Evolutionary conservation across 2,329 filamentous ascomycete genomes (phyloP), one percentile per base, ranked within the genome.

Genomic region (Zymoseptoria tritici): DNA sequence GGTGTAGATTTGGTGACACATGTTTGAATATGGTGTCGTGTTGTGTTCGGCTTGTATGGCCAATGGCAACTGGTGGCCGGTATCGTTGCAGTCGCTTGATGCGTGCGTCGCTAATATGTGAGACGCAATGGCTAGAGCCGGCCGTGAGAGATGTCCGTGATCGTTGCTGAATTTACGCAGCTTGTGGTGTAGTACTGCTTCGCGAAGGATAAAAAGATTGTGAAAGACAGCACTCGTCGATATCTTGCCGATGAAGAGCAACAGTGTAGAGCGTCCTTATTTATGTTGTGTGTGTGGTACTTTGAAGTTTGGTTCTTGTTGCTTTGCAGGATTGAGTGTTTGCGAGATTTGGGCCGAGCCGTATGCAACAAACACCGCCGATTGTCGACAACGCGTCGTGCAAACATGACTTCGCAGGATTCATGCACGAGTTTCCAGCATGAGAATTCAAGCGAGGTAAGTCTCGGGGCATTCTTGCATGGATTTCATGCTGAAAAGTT

Each of bases 1-100:
- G 11, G 70, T 72, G 64, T 72, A 71, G 54, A 67, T 65, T 66
- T 71, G 70, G 64, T 67, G 70, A 59, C 70, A 72, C 70, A 72
- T 71, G 36, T 61, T 46, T 53, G 16, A 16, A 49, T 46, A n/a
- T 46, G 36, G 36, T 7, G 36, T 46, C 16, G 13, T 16, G 36
- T 13, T 46, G 13, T 46, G 5, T n/a, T 46, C 11, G 5, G 13
- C 16, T 51, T 20, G 20, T 57, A 49, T 31, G 8, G 24, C 56
- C 29, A 46, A 19, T 36, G 20, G 59, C 46, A 26, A 19, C 46
- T 26, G 49, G 26, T 55, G 50, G 46, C 24, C 52, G 36, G 20
- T 54, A 24, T 29, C 31, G 53, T 26, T 29, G 51, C 22, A 49
- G n/a, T 50, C 22, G 31, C 29, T n/a, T 54, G 26, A 46, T 36